These are phyloP conservation scores for Microascus cirrosus DNA, from an alignment of 2,329 filamentous ascomycete genomes.

Conservation along the genomic window DNA sequence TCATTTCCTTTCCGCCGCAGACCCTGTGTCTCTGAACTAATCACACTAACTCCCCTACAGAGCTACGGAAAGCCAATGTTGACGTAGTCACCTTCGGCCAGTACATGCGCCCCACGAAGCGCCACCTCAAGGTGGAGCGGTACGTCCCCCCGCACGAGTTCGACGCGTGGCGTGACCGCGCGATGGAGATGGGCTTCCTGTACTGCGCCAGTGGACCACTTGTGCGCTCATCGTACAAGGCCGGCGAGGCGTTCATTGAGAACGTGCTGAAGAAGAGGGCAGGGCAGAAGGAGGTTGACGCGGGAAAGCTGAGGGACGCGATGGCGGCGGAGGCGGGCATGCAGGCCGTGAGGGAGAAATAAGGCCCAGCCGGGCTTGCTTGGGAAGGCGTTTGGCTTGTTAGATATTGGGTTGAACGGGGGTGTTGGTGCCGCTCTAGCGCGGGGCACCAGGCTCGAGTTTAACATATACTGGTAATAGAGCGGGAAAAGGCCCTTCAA, in stretches of 20 bases:
- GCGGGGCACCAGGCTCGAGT: too few species aligned
- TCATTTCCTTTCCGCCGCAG: not conserved
- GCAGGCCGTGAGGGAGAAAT: not conserved
- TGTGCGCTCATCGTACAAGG: constrained; percentile 93
- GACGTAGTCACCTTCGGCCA: constrained; percentile 99
- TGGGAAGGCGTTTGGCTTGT: not conserved
- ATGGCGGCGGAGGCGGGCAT: not conserved
- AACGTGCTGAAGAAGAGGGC: constrained; percentile 85
- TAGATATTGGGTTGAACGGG: not conserved
- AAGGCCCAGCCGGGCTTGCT: not conserved
- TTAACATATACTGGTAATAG: too few species aligned
- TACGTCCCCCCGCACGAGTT: constrained; percentile 90
- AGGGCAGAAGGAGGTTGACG: constrained; percentile 10
- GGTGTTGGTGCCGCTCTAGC: too few species aligned
- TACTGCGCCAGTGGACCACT: constrained; percentile 92
- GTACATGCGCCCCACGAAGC: constrained; percentile 98
- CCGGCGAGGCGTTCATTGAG: constrained; percentile 96
- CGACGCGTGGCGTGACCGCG: constrained; percentile 80
- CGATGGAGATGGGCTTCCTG: constrained; percentile 89
- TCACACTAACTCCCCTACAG: constrained; percentile 22
- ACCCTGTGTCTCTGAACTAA: not conserved
- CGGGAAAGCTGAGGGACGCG: constrained; percentile 2
- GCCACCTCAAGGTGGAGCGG: constrained; percentile 92
- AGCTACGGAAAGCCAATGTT: constrained; percentile 69
- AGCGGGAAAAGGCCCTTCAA: not conserved